Percentiles rank a stretch among this genome's conserved stretches.
Evolutionary conservation across 2,329 filamentous ascomycete species (phyloP).

Genomic region (Pseudopithomyces maydicus): DNA sequence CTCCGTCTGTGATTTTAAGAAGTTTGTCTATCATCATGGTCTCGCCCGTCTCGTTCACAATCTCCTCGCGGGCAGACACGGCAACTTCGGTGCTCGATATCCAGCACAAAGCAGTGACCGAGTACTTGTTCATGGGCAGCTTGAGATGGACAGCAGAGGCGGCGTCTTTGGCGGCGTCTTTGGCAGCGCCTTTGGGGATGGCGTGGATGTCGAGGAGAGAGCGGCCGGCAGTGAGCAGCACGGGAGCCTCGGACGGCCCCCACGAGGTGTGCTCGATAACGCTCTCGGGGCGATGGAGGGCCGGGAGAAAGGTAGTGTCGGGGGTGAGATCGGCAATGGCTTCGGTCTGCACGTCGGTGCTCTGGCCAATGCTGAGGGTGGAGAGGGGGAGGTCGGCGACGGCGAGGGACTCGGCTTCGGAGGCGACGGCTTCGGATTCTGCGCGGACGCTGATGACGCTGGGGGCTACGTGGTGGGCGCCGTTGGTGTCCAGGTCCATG

Average conservation of each 20-base stretch:
- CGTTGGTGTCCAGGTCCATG: constrained; percentile 53
- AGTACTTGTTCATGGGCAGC: constrained; percentile 36
- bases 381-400: constrained; percentile 45
- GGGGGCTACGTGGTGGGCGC: constrained; percentile 23
- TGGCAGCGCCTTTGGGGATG: constrained; percentile 23
- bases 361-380: constrained; percentile 46
- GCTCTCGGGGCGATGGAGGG: constrained; percentile 26
- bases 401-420: constrained; percentile 45
- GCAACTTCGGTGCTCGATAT: constrained; percentile 39
- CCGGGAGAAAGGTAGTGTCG: constrained; percentile 35
- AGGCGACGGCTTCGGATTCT: constrained; percentile 42
- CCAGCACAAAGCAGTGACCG: constrained; percentile 45
- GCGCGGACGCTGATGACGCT: constrained; percentile 32
- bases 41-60: constrained; percentile 43
- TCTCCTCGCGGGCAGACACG: constrained; percentile 41
- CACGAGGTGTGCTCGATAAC: constrained; percentile 42
- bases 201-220: constrained; percentile 41
- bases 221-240: constrained; percentile 42
- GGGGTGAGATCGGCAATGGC: constrained; percentile 37
- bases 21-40: constrained; percentile 45
- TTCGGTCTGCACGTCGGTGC: constrained; percentile 45
- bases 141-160: constrained; percentile 30
- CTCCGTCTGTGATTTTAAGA: constrained; percentile 38
- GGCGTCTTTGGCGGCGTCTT: constrained; percentile 13
- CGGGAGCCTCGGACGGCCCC: constrained; percentile 35